Conservation (phyloP, 306 rosid genomes). For the Phaseolus lunatus region DNA sequence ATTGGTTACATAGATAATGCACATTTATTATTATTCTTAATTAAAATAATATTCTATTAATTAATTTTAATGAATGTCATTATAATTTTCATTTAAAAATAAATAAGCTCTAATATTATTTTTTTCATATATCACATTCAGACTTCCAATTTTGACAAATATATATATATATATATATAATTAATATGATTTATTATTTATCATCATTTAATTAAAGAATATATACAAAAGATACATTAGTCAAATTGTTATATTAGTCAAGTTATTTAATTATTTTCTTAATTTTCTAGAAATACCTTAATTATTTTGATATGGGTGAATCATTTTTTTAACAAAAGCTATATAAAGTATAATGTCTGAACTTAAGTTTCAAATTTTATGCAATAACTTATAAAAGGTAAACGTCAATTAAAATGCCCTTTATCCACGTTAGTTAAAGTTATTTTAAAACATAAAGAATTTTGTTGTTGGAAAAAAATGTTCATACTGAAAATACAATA, state of each 20-base stretch:
- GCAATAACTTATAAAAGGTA: not conserved
- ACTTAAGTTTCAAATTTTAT: not conserved
- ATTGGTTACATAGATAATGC: not conserved
- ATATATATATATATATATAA: not conserved
- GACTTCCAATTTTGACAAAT: not conserved
- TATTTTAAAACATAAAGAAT: too few relatives aligned
- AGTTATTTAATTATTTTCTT: too few relatives aligned
- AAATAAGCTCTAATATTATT: not conserved
- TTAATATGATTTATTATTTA: not conserved
- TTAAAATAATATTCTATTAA: not conserved
- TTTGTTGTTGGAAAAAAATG: not conserved
- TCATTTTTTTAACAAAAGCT: not conserved
- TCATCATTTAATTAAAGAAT: not conserved
- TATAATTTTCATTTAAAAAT: not conserved
- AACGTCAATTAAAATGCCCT: not conserved
- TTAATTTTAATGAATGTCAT: not conserved
- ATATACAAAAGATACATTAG: too few relatives aligned
- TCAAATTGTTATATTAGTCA: too few relatives aligned
- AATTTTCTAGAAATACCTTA: not conserved
- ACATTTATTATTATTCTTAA: not conserved
- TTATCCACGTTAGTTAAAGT: too few relatives aligned
- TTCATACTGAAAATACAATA: not conserved
- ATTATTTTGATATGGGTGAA: not conserved
- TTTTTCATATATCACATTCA: not conserved
- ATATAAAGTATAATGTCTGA: not conserved